Conservation (phyloP, 768 basidiomycete genomes). For the Mycena vulgaris region DNA sequence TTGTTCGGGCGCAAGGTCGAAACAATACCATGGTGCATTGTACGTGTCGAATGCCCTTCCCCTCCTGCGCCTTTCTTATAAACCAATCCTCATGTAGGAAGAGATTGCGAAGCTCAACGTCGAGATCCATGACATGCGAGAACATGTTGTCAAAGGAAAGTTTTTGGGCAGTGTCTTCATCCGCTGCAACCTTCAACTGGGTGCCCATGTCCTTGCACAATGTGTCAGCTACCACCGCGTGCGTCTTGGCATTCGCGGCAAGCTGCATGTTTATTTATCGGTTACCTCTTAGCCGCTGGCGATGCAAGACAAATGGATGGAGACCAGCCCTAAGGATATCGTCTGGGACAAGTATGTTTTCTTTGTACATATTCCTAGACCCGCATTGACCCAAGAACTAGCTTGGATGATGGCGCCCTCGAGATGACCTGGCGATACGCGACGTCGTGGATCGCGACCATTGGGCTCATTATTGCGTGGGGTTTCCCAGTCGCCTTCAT, state of each 20-base stretch:
- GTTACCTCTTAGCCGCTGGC: slow-evolving; percentile 57
- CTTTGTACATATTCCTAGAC: neutral
- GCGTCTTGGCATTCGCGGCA: slow-evolving; percentile 30
- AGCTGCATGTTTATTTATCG: neutral
- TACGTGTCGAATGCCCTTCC: slow-evolving; percentile 36
- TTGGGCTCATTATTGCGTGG: slow-evolving; percentile 76
- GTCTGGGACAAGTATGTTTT: slow-evolving; percentile 64
- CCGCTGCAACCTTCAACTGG: slow-evolving; percentile 80
- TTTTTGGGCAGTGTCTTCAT: slow-evolving; percentile 74
- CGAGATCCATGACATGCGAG: slow-evolving; percentile 58
- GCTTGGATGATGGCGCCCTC: slow-evolving; percentile 63
- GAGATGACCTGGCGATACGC: slow-evolving; percentile 70
- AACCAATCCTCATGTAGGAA: slow-evolving; percentile 48
- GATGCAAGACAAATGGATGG: slow-evolving; percentile 77
- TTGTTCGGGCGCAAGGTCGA: slow-evolving; percentile 75
- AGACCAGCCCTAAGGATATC: slow-evolving; percentile 68
- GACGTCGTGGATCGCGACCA: slow-evolving; percentile 68
- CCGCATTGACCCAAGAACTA: neutral
- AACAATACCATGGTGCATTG: slow-evolving; percentile 75
- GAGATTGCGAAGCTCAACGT: slow-evolving; percentile 66
- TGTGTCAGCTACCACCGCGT: slow-evolving; percentile 69
- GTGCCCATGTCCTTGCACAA: slow-evolving; percentile 80
- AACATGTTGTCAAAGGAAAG: slow-evolving; percentile 57
- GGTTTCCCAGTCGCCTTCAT: slow-evolving; percentile 77
- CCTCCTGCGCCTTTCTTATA: neutral